Conservation (phyloP, 225 moss, liverwort and hornwort species). For the Polytrichum commune region DNA sequence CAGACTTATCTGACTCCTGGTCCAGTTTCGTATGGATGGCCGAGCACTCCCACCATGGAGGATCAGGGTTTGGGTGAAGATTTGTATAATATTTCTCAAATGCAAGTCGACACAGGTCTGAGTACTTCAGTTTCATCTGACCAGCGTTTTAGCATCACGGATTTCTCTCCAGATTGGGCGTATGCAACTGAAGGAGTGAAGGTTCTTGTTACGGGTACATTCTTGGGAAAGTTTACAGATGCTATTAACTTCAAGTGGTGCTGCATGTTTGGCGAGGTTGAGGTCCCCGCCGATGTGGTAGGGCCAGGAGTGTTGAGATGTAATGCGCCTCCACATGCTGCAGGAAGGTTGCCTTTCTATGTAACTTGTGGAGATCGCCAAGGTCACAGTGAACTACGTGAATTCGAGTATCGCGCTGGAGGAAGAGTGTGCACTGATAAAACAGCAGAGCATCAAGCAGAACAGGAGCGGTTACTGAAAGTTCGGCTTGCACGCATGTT, state of each 20-base stretch:
- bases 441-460: constrained; percentile 29
- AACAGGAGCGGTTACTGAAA: constrained; percentile 55
- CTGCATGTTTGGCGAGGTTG: constrained; percentile 91
- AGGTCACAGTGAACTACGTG: constrained; percentile 73
- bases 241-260: constrained; percentile 59
- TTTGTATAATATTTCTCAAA: constrained; percentile 23
- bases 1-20: constrained; percentile 20
- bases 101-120: constrained; percentile 43
- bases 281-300: constrained; percentile 77
- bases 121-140: constrained; percentile 41
- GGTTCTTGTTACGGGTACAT: constrained; percentile 73
- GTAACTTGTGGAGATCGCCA: constrained; percentile 79
- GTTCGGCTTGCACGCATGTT: constrained; percentile 76
- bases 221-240: constrained; percentile 47
- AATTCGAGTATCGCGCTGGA: constrained; percentile 71
- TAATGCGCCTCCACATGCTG: constrained; percentile 61
- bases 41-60: constrained; percentile 23
- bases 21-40: constrained; percentile 37
- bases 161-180: constrained; percentile 88
- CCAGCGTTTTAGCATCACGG: constrained; percentile 65
- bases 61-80: constrained; percentile 33
- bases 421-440: constrained; percentile 23
- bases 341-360: constrained; percentile 70
- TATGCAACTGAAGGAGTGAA: constrained; percentile 64
- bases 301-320: constrained; percentile 60